These are phyloP conservation scores for Sambucus nigra DNA, from an alignment of 129 eudicot genomes.

Conservation along the genomic window DNA sequence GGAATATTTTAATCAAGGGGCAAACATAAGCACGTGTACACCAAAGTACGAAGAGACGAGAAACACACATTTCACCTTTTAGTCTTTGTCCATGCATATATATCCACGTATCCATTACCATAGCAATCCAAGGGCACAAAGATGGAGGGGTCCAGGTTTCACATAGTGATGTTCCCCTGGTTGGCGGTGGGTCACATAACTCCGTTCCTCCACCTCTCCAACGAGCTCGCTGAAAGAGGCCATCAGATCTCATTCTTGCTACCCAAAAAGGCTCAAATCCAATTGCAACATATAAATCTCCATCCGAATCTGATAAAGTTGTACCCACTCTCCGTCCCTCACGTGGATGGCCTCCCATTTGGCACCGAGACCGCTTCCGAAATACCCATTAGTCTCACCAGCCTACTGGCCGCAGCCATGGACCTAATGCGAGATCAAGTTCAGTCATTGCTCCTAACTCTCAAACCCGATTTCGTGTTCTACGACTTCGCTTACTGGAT, in stretches of 20 bases:
- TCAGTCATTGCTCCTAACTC: constrained; percentile 10
- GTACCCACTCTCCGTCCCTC: too few relatives aligned
- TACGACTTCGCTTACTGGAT: constrained; percentile 68
- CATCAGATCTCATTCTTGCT: too few relatives aligned
- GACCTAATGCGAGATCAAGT: constrained; percentile 33
- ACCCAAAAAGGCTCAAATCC: constrained; percentile 18
- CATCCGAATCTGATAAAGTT: constrained; percentile 23
- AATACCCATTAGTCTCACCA: neutral
- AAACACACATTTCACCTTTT: too few relatives aligned
- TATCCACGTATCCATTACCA: too few relatives aligned
- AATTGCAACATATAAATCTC: constrained; percentile 19
- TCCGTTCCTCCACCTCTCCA: constrained; percentile 38
- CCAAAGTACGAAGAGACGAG: too few relatives aligned
- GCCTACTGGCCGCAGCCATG: constrained; percentile 33
- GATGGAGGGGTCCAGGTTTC: too few relatives aligned
- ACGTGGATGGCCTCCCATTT: too few relatives aligned
- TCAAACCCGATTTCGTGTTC: constrained; percentile 37
- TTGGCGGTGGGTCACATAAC: constrained; percentile 45
- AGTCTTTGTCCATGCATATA: too few relatives aligned
- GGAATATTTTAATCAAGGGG: too few relatives aligned
- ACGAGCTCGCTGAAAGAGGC: constrained; percentile 40
- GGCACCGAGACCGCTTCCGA: too few relatives aligned
- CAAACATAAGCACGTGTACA: too few relatives aligned
- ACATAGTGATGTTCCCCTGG: constrained; percentile 42
- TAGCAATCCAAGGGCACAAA: too few relatives aligned